phyloP scores from a whole-genome alignment of 139 green algal species.

The Asterochloris erici region DNA sequence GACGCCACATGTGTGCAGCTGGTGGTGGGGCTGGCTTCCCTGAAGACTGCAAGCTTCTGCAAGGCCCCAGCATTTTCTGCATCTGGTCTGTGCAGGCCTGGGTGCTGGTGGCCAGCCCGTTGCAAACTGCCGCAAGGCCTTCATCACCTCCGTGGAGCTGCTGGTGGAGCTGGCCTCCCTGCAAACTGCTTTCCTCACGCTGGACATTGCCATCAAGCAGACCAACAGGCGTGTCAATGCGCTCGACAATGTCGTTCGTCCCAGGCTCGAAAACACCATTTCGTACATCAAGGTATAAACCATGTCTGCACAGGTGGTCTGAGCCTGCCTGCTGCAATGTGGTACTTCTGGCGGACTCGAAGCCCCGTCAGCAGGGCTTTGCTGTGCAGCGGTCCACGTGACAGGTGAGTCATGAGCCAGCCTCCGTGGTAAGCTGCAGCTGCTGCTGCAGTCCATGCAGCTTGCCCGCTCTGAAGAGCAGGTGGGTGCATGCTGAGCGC shows the following conservation, averaged over 20 bases:
- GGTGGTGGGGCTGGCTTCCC: conserved; percentile 88
- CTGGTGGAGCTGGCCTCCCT: conserved; percentile 94
- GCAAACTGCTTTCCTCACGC: conserved; percentile 96
- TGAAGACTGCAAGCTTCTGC: conserved; percentile 78
- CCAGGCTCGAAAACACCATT: conserved; percentile 97
- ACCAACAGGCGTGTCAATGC: conserved; percentile 99
- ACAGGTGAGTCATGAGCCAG: neutral
- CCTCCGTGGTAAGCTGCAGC: no score
- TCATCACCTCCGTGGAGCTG: conserved; percentile 78
- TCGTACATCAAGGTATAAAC: conserved; percentile 92
- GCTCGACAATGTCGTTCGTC: conserved; percentile 98
- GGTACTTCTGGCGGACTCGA: no score
- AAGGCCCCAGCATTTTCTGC: neutral
- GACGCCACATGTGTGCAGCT: conserved; percentile 71
- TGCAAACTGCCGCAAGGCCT: conserved; percentile 73
- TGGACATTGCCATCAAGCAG: conserved; percentile 96
- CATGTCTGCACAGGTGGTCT: no score
- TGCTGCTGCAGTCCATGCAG: no score
- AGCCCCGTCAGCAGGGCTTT: neutral
- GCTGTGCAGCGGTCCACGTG: neutral
- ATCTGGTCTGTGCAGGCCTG: conserved; percentile 68
- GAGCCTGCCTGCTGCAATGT: no score
- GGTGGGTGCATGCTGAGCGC: no score
- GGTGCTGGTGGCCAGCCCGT: conserved; percentile 92
- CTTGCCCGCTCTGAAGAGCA: no score